Conservation (phyloP, 2,329 filamentous ascomycete species). For the Trichoderma citrinoviride region DNA sequence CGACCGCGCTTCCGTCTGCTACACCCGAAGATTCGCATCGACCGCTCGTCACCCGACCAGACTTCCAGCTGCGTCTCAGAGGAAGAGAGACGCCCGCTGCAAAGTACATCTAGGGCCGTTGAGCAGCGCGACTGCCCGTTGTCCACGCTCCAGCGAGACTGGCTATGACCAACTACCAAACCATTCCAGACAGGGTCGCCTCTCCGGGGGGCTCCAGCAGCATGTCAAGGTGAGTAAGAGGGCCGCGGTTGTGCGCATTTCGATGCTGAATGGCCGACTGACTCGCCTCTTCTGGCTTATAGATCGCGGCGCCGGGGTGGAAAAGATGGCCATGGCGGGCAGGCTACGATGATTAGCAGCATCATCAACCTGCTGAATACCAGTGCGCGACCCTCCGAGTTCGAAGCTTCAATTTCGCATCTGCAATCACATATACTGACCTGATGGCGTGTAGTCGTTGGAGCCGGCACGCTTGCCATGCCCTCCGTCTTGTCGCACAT, state of each 20-base stretch:
- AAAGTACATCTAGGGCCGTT: neutral
- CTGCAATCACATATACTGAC: conserved; percentile 18
- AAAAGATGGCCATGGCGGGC: conserved; percentile 69
- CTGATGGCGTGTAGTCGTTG: conserved; percentile 64
- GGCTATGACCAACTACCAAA: conserved; percentile 56
- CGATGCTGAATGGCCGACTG: neutral
- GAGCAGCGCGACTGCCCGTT: neutral
- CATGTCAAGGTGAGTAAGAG: conserved; percentile 47
- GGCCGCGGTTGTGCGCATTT: neutral
- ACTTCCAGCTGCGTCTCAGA: neutral
- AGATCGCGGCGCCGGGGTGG: conserved; percentile 61
- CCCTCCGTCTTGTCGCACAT: conserved; percentile 94
- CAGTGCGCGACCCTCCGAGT: conserved; percentile 54
- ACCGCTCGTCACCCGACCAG: conserved; percentile 16
- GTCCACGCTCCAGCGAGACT: conserved; percentile 10
- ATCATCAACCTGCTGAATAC: conserved; percentile 96
- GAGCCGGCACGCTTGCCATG: conserved; percentile 91
- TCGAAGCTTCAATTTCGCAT: neutral
- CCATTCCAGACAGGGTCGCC: conserved; percentile 49
- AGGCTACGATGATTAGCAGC: conserved; percentile 86
- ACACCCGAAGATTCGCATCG: neutral
- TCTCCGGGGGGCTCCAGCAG: conserved; percentile 41
- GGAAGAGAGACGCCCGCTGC: neutral
- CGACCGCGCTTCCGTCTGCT: conserved; percentile 1
- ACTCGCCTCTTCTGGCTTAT: conserved; percentile 15